These are phyloP conservation scores for Debaryomycetaceae sp. DNA, from an alignment of 1,139 yeast species.

Conservation along the genomic window DNA sequence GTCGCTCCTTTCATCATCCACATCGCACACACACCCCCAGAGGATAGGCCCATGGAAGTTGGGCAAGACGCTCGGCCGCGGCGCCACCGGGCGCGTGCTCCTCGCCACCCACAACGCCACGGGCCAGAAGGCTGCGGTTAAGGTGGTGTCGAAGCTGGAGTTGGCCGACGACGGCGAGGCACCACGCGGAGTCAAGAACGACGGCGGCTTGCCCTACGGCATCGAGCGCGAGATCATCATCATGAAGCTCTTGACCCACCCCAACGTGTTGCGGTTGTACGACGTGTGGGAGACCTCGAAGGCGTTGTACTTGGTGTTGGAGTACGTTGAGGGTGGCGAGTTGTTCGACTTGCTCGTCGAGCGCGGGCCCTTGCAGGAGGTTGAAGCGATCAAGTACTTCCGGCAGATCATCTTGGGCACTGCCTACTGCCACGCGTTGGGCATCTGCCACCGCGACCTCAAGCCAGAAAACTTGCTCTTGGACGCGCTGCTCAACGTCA, in stretches of 20 bases:
- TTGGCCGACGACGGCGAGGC: constrained; percentile 37
- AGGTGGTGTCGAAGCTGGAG: constrained; percentile 68
- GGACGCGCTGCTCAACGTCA: constrained; percentile 63
- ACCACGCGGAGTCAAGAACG: constrained; percentile 34
- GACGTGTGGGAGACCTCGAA: constrained; percentile 85
- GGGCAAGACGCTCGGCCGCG: constrained; percentile 76
- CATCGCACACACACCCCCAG: constrained; percentile 38
- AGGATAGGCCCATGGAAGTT: constrained; percentile 76
- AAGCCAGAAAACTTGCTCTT: constrained; percentile 74
- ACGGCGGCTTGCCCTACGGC: constrained; percentile 66
- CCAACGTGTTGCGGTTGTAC: constrained; percentile 68
- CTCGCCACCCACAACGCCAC: constrained; percentile 65
- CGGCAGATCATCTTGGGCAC: constrained; percentile 74
- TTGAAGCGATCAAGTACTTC: constrained; percentile 69
- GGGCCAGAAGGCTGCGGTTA: constrained; percentile 77
- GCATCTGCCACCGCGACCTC: constrained; percentile 77
- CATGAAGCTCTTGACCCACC: constrained; percentile 74
- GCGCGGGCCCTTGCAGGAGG: constrained; percentile 75
- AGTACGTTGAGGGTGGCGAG: constrained; percentile 83
- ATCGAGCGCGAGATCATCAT: constrained; percentile 80
- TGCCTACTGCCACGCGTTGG: constrained; percentile 78
- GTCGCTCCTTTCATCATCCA: constrained; percentile 25
- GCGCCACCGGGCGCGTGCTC: constrained; percentile 77
- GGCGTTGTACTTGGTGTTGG: constrained; percentile 68
- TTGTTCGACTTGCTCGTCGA: constrained; percentile 71